Evolutionary conservation across 805 yeast species (phyloP).

Genomic region (Pichia gijzeniarum): DNA sequence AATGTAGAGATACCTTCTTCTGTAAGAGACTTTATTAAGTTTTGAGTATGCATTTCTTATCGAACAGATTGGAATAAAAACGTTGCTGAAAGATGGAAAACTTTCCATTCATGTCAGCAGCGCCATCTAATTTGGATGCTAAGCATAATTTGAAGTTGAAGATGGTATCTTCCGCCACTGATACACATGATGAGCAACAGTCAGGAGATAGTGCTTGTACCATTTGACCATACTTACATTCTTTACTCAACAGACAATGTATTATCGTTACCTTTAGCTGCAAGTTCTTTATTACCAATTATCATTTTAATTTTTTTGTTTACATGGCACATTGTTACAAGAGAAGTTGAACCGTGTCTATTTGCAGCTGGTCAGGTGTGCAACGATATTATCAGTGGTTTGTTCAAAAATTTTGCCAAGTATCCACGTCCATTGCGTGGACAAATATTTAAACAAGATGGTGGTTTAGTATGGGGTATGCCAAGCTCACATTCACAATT

Average conservation of each 20-base stretch:
- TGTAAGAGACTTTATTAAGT: neutral
- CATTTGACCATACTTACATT: slow-evolving; percentile 84
- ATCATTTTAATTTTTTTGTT: slow-evolving; percentile 70
- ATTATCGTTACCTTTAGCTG: slow-evolving; percentile 56
- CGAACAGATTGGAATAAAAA: too few species aligned
- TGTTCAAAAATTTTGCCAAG: slow-evolving; percentile 55
- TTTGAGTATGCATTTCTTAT: neutral
- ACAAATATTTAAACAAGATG: slow-evolving; percentile 32
- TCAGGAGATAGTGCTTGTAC: slow-evolving; percentile 28
- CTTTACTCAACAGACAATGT: slow-evolving; percentile 64
- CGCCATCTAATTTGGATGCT: too few species aligned
- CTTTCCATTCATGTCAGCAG: too few species aligned
- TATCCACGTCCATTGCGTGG: slow-evolving; percentile 63
- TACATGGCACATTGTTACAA: slow-evolving; percentile 73
- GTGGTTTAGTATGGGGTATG: slow-evolving; percentile 71
- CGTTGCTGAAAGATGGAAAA: too few species aligned
- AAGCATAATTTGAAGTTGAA: too few species aligned
- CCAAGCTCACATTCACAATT: slow-evolving; percentile 97
- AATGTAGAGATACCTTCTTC: neutral
- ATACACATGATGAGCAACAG: neutral
- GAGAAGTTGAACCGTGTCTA: slow-evolving; percentile 82
- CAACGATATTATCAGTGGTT: slow-evolving; percentile 66
- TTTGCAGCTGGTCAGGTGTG: slow-evolving; percentile 80
- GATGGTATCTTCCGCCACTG: too few species aligned
- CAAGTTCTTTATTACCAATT: slow-evolving; percentile 76